Evolutionary conservation across 2,329 filamentous ascomycete species (phyloP).

Genomic region (Acephala macrosclerotiorum): DNA sequence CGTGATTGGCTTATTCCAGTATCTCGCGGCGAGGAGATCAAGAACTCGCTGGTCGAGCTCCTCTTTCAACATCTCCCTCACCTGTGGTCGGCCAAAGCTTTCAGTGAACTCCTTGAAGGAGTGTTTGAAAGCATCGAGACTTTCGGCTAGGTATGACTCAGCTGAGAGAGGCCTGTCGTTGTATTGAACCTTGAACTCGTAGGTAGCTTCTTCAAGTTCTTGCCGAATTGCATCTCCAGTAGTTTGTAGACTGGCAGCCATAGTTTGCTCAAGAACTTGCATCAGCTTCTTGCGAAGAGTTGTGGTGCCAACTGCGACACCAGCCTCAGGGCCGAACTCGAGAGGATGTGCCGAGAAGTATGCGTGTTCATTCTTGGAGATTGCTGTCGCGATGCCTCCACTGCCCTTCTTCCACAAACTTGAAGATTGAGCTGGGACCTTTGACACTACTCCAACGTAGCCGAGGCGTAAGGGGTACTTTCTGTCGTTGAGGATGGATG

Average conservation of each 20-base stretch:
- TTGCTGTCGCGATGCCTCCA: constrained; percentile 79
- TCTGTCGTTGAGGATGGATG: constrained; percentile 80
- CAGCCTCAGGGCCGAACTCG: constrained; percentile 78
- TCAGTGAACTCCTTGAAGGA: constrained; percentile 95
- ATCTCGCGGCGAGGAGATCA: constrained; percentile 89
- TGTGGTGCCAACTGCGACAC: constrained; percentile 81
- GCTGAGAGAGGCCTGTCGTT: constrained; percentile 95
- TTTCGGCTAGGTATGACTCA: constrained; percentile 96
- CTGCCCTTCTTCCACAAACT: constrained; percentile 86
- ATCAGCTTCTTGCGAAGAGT: constrained; percentile 95
- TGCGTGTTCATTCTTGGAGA: constrained; percentile 85
- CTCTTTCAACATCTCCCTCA: constrained; percentile 86
- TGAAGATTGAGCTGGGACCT: constrained; percentile 66
- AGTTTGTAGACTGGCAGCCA: constrained; percentile 89
- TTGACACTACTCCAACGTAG: constrained; percentile 94
- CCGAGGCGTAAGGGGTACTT: constrained; percentile 96
- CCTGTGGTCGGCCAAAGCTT: constrained; percentile 86
- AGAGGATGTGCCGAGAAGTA: constrained; percentile 86
- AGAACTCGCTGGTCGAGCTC: constrained; percentile 95
- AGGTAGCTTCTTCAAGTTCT: constrained; percentile 94
- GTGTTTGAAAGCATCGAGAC: constrained; percentile 95
- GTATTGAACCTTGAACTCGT: constrained; percentile 99
- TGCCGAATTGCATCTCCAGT: constrained; percentile 93
- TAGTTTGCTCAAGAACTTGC: constrained; percentile 95
- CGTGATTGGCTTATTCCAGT: constrained; percentile 97